phyloP scores from a whole-genome alignment of 306 rosid genomes.

The Comarum palustre region DNA sequence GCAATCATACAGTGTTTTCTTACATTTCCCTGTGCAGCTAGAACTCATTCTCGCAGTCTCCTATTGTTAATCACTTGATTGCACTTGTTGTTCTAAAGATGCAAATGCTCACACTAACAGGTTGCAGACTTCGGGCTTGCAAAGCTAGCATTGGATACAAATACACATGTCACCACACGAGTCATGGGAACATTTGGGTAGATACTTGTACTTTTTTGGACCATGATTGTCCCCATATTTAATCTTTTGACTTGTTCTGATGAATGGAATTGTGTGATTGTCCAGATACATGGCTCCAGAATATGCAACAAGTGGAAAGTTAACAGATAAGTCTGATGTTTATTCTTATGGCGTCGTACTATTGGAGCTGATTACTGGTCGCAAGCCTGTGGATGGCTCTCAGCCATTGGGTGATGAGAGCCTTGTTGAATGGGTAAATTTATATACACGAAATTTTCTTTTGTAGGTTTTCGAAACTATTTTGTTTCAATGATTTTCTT shows the following conservation, averaged over 20 bases:
- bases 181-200: constrained; percentile 99
- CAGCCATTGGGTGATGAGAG: constrained; percentile 97
- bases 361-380: constrained; percentile 92
- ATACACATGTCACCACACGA: constrained; percentile 91
- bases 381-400: constrained; percentile 88
- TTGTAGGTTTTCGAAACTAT: neutral
- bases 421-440: constrained; percentile 92
- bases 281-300: constrained; percentile 97
- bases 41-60: neutral
- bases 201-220: constrained; percentile 22
- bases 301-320: constrained; percentile 96
- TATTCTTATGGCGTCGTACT: constrained; percentile 93
- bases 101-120: constrained; percentile 43
- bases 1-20: neutral
- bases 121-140: constrained; percentile 99
- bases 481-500: neutral
- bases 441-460: neutral
- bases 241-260: constrained; percentile 24
- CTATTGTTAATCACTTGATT: neutral
- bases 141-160: constrained; percentile 75
- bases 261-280: constrained; percentile 31
- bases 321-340: constrained; percentile 95
- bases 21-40: constrained; percentile 2
- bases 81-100: constrained; percentile 20
- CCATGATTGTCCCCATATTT: neutral